Evolutionary conservation across 1,139 yeast species (phyloP).

Genomic region (Debaryomycetaceae sp.): DNA sequence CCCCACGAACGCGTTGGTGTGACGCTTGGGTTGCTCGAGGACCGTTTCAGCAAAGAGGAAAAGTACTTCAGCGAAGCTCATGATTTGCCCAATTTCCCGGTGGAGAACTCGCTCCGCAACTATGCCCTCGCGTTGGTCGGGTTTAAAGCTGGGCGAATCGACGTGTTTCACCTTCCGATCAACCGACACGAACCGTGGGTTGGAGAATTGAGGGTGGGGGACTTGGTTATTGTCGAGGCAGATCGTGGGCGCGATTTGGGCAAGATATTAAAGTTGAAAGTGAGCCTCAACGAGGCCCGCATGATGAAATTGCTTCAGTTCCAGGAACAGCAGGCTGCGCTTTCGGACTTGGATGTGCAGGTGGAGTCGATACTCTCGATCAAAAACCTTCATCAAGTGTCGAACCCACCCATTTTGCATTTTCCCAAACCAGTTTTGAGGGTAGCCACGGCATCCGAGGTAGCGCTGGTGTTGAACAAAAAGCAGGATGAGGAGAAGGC

Average conservation of each 20-base stretch:
- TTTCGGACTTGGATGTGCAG: constrained; percentile 19
- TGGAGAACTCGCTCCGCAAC: constrained; percentile 29
- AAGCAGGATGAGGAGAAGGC: constrained; percentile 72
- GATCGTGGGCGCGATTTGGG: constrained; percentile 94
- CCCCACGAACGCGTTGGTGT: constrained; percentile 42
- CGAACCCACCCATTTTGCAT: constrained; percentile 42
- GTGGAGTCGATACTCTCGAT: constrained; percentile 19
- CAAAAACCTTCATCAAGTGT: constrained; percentile 15
- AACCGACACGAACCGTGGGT: constrained; percentile 14
- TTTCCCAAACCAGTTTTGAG: constrained; percentile 76
- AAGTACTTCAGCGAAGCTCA: constrained; percentile 27
- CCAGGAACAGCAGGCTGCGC: constrained; percentile 55
- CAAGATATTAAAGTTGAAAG: constrained; percentile 60
- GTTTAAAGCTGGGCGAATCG: constrained; percentile 83
- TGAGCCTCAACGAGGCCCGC: constrained; percentile 63
- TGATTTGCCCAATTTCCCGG: constrained; percentile 41
- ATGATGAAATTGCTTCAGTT: constrained; percentile 50
- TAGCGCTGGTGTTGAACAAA: constrained; percentile 55
- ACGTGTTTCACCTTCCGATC: constrained; percentile 68
- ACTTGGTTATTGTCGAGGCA: constrained; percentile 93
- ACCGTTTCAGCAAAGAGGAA: constrained; percentile 24
- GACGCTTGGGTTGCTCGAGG: constrained; percentile 20
- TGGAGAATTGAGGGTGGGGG: constrained; percentile 46
- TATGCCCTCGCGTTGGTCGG: constrained; percentile 59
- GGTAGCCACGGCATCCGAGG: constrained; percentile 59